Percentiles rank a stretch among this genome's conserved stretches.
phyloP scores from a whole-genome alignment of 805 yeast species.

The Starmerella riodocensis region DNA sequence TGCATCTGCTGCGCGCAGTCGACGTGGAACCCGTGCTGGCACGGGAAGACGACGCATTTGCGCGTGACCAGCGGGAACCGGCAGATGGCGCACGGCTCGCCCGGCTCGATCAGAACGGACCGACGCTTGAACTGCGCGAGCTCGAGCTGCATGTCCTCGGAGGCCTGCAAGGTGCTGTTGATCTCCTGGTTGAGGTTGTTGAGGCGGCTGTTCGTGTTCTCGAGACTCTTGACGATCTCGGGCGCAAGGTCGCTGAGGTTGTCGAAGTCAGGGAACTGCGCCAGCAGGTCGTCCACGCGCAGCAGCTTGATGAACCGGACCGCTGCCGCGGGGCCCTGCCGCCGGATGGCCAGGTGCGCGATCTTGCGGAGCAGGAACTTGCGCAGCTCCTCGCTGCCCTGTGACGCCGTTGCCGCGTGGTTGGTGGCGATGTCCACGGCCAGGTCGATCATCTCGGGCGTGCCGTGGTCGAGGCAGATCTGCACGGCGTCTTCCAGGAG shows the following conservation, averaged over 20 bases:
- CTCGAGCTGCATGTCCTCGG: constrained; percentile 44
- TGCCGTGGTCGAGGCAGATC: constrained; percentile 46
- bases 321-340: constrained; percentile 26
- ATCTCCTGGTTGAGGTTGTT: constrained; percentile 58
- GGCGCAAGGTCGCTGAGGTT: constrained; percentile 73
- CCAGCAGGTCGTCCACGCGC: constrained; percentile 68
- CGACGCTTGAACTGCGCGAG: constrained; percentile 39
- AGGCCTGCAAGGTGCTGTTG: constrained; percentile 54
- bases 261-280: constrained; percentile 71
- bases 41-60: constrained; percentile 72
- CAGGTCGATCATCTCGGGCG: constrained; percentile 37
- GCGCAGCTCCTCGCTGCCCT: constrained; percentile 38
- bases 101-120: constrained; percentile 62
- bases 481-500: constrained; percentile 70
- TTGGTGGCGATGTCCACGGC: constrained; percentile 48
- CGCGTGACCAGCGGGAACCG: constrained; percentile 53
- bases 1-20: constrained; percentile 66
- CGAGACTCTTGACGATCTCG: constrained; percentile 69
- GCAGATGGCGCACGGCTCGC: constrained; percentile 69
- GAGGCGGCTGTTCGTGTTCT: constrained; percentile 55
- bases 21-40: constrained; percentile 78
- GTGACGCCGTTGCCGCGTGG: constrained; percentile 23
- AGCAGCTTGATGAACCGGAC: constrained; percentile 20
- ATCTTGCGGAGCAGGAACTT: constrained; percentile 66
- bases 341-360: constrained; percentile 31